A percentile compares a stretch with the other conserved stretches of the same genome.
These are phyloP conservation scores for Viridothelium virens DNA, from an alignment of 495 filamentous ascomycete species.

Conservation along the genomic window DNA sequence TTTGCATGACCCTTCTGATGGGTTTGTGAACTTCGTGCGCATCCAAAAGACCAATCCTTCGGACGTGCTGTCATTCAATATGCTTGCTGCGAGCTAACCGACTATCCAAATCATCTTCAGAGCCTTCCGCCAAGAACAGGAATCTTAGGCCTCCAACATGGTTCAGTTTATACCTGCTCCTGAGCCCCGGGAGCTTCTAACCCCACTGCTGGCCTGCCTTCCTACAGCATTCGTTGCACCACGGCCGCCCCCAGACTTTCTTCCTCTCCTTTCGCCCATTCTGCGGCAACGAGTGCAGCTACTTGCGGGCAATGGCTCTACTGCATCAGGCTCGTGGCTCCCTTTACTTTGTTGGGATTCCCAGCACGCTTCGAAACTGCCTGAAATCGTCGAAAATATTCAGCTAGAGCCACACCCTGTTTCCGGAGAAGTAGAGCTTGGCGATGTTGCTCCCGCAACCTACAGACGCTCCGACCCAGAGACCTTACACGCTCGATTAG, in stretches of 20 bases:
- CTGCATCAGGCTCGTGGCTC: constrained; percentile 73
- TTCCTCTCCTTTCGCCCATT: constrained; percentile 82
- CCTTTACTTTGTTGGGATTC: constrained; percentile 79
- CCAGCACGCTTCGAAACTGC: constrained; percentile 58
- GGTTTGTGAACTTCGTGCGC: background rate
- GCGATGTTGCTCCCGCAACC: constrained; percentile 52
- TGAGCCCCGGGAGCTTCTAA: constrained; percentile 55
- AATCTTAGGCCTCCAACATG: constrained; percentile 10
- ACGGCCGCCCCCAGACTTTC: constrained; percentile 64
- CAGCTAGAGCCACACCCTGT: constrained; percentile 81
- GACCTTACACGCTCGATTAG: constrained; percentile 66
- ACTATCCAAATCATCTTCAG: background rate
- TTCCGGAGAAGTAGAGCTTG: constrained; percentile 80
- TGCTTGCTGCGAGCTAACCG: background rate
- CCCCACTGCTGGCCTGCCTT: constrained; percentile 76
- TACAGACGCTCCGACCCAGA: constrained; percentile 78
- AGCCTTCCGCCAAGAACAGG: background rate
- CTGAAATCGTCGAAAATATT: constrained; percentile 55
- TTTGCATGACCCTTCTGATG: background rate
- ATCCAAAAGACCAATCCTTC: background rate
- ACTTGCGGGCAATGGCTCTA: constrained; percentile 42
- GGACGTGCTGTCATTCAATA: background rate
- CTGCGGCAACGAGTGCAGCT: constrained; percentile 82
- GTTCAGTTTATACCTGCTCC: constrained; percentile 50
- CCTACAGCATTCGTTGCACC: constrained; percentile 74